Evolutionary conservation across 2,329 filamentous ascomycete species (phyloP), one percentile per base, ranked within the genome.

Genomic region (Penicillium sp.): DNA sequence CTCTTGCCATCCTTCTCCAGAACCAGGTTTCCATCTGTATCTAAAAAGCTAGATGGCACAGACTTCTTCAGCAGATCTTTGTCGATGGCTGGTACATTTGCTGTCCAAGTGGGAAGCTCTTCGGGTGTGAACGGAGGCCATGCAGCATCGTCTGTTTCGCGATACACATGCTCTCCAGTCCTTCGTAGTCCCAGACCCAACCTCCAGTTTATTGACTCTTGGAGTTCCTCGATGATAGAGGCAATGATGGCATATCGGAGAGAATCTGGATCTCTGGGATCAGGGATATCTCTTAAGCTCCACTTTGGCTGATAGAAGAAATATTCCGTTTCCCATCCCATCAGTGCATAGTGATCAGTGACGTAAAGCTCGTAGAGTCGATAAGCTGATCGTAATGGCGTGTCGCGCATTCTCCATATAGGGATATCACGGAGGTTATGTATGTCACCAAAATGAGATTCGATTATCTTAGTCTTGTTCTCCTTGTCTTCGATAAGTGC

Each of bases 201-300:
- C 14, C 63, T 59, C 68, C 67, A 70, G 33, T 69, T 71, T 7
- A 70, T 56, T 11, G 68, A 65, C 33, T 58, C 48, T 4, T 54
- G 58, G 2, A 68, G 48, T 47, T 70, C 65, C 27, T 70, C 68
- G 1, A 59, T 58, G 10, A 71, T 61, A 8, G 59, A 68, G 2
- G 68, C 65, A 33, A 71, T 21, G 13, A 72, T 58, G 0, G 68
- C 66, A 56, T 71, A 71, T 2, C 68, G 66, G 13, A 71, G 50
- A 1, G 68, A 69, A 52, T 72, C 69, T 4, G 29, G 3, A 46
- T 71, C 68, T 22, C 27, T 39, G 2, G 67, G 68, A 46, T 71
- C 66, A 2, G 63, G 66, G 35, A 69, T 68, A 14, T 59, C 49
- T 31, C 49, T 26, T 9, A 67, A 39, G 21, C 35, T 55, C 68